These are phyloP conservation scores for Pseudodiploospora longispora DNA, from an alignment of 2,329 filamentous ascomycete species.

Conservation along the genomic window DNA sequence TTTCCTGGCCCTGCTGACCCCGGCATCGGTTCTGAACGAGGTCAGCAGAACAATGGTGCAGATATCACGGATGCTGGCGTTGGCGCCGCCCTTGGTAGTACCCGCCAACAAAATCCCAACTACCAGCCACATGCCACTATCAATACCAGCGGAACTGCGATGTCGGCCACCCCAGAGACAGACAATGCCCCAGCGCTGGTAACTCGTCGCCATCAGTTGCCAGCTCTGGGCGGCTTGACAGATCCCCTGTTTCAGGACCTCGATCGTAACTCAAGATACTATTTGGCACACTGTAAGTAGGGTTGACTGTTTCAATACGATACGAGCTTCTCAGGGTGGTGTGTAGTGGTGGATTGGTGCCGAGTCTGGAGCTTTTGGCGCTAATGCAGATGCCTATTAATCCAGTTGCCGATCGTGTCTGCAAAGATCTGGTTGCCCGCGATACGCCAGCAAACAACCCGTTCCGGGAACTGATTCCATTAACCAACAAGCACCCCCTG, in stretches of 20 bases:
- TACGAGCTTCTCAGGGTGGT: too few relatives aligned
- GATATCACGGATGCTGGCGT: slow-evolving; percentile 1
- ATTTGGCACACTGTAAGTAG: slow-evolving; percentile 43
- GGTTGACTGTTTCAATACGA: too few relatives aligned
- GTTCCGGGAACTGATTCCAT: slow-evolving; percentile 39
- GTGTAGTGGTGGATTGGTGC: too few relatives aligned
- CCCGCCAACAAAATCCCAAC: background rate
- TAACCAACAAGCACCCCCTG: slow-evolving; percentile 36
- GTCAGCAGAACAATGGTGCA: background rate
- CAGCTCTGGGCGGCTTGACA: slow-evolving; percentile 26
- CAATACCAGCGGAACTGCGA: slow-evolving; percentile 1
- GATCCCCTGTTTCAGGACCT: slow-evolving; percentile 51
- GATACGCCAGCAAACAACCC: slow-evolving; percentile 38
- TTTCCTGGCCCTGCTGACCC: slow-evolving; percentile 1
- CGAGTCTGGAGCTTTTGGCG: background rate
- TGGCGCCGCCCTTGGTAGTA: slow-evolving; percentile 2
- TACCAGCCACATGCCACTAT: slow-evolving; percentile 2
- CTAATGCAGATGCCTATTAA: slow-evolving; percentile 2
- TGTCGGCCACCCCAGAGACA: slow-evolving; percentile 5
- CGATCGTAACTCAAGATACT: slow-evolving; percentile 34
- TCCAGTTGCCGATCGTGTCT: slow-evolving; percentile 39
- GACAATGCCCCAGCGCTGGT: background rate
- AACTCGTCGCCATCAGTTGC: background rate
- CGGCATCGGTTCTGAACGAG: background rate
- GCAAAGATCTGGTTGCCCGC: slow-evolving; percentile 45